Evolutionary conservation across 306 rosid species (phyloP).

Genomic region (Medicago arabica): DNA sequence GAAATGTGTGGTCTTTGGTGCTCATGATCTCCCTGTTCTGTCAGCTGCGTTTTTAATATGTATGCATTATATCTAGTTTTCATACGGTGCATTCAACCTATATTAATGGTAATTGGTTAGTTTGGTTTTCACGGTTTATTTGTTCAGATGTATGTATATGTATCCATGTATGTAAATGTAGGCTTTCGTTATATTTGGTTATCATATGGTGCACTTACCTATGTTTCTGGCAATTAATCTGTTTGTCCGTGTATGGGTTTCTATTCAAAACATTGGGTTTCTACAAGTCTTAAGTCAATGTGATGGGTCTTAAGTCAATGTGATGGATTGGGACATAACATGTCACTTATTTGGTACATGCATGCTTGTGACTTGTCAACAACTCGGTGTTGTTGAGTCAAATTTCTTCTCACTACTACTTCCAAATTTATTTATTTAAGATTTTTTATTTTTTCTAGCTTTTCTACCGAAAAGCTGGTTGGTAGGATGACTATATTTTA

Average conservation of each 20-base stretch:
- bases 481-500: slow-evolving; percentile 24
- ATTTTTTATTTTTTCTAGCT: slow-evolving; percentile 23
- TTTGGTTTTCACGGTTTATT: not conserved
- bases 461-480: not conserved
- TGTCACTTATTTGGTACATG: not conserved
- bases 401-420: slow-evolving; percentile 26
- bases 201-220: not conserved
- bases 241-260: not conserved
- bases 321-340: slow-evolving; percentile 22
- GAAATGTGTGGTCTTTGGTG: slow-evolving; percentile 16
- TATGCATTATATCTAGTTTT: not conserved
- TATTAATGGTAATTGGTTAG: not conserved
- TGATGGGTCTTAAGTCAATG: slow-evolving; percentile 5
- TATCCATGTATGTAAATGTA: not conserved
- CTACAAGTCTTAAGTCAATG: not conserved
- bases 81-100: not conserved
- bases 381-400: not conserved
- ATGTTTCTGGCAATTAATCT: not conserved
- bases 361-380: not conserved
- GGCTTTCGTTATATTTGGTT: not conserved
- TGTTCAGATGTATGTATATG: not conserved
- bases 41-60: not conserved
- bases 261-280: not conserved
- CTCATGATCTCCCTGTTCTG: not conserved
- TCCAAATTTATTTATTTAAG: not conserved